Base-by-base conservation (phyloP, 495 filamentous ascomycete species). In the Aeminium ludgeri region DNA sequence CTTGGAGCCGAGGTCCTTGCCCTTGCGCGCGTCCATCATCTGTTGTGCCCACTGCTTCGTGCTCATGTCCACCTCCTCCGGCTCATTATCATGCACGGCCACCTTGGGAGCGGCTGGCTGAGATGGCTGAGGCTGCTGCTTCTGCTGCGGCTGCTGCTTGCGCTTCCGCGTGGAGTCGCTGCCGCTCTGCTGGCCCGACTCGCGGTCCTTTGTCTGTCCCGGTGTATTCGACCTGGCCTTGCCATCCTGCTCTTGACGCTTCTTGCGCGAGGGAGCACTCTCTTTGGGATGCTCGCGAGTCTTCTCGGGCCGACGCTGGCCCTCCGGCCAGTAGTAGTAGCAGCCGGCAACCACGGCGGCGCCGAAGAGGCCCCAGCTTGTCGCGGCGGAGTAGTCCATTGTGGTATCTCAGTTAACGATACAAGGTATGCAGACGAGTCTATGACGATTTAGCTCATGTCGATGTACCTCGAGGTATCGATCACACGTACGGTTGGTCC, bases 51-150 rank as follows among this genome's bases (percentile, higher is more conserved):
- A 51, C 10, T 42, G 19, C 20, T 20, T 38, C n/a, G 37, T 43
- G 40, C 43, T 51, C 27, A 46, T 39, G 15, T 51, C 48, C 11
- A 27, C 32, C 28, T 51, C 39, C 10, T 51, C 48, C 5, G 10
- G 17, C 39, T 33, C 44, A 1, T 28, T 29, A 1, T 33, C 20
- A 25, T 35, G 25, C 10, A 35, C 39, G 3, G 19, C 33, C 3
- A 46, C 34, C 13, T 30, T 20, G 4, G 43, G 37, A 13, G 38
- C 35, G 6, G 30, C 23, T 5, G 27, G 19, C n/a, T 25, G 20
- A 5, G 23, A 30, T 6, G 34, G 36, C 3, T 4, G n/a, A 40
- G 27, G 28, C 30, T 41, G 19, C 23, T 8, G 1, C 32, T 37
- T 46, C 38, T 41, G 17, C 16, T 32, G 19, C 11, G 30, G 16